Evolutionary conservation across 768 basidiomycete species (phyloP), one percentile per base, ranked within the genome.

Genomic region (Tricholoma furcatifolium): DNA sequence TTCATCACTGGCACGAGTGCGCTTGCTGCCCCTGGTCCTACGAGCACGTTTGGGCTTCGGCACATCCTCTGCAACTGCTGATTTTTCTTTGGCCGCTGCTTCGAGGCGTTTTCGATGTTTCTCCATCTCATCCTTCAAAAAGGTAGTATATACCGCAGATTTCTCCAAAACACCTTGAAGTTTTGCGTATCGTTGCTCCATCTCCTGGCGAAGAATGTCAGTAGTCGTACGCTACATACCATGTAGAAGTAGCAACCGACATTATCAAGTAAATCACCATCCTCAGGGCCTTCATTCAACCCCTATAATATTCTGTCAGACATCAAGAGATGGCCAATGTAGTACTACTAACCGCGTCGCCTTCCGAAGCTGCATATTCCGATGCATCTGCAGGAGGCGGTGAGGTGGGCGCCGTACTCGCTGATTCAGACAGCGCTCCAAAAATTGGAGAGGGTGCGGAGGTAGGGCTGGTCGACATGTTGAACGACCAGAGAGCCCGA

Each of bases 81-180:
- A 41, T 21, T 55, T 52, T 3, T 35, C 42, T 43, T 49, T 55
- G 7, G 57, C 46, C 3, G 51, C 47, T 32, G 56, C 58, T 23
- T 58, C 54, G 53, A 71, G 67, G 34, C 64, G 68, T 46, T 55
- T 60, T 56, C 72, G 76, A 51, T 78, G 80, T 62, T 80, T 74
- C 55, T 91, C 88, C 88, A 93, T 93, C 51, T 86, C 81, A 20
- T 82, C 74, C 43, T 84, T 81, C 12, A 94, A 74, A 38, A 90
- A 76, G 47, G 73, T 76, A 1, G 91, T 85, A 61, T 87, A 93
- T n/a, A 85, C 75, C 1, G 81, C 79, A 0, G 90, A 91, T 60
- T 87, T 87, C 49, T 92, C 78, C 18, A 94, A 77, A 21, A 94
- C 79, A 46, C 76, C 82, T 49, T 83, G 75, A 17, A 91, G 81